Evolutionary conservation across 768 basidiomycete genomes (phyloP), one percentile per base, ranked within the genome.

Genomic region (Lentinula sp.): DNA sequence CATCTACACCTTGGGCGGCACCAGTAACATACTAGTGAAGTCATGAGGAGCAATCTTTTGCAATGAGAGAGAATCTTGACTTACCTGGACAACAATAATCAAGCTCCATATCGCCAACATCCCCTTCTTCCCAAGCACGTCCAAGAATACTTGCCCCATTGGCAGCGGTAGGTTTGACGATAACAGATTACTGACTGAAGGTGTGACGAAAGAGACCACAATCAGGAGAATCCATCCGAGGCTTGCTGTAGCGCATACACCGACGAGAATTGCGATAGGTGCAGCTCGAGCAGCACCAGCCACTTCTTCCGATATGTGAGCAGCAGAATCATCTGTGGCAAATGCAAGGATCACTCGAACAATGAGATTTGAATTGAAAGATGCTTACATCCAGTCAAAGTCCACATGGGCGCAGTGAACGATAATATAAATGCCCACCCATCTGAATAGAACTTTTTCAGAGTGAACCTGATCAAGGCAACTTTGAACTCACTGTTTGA

Each of bases 381-480:
- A 5, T 28, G 71, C 85, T 65, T 59, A 88, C 88, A 90, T 62
- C 88, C 88, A 2, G 88, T 89, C 59, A 90, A 71, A 3, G 87
- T 88, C 88, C 88, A 89, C 88, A 89, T 89, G 0, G 87, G 85
- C 1, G 88, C 76, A 0, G 87, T 88, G 67, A 90, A 89, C 0
- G 88, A 78, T 49, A 89, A 69, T 63, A 89, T 75, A 69, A 89
- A 89, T 1, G 87, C 86, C 87, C 87, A 89, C 13, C 84, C 85
- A 70, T 79, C 88, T 89, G 65, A n/a, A 39, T 42, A 34, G 31
- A 55, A 0, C n/a, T n/a, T n/a, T 31, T 58, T 42, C 10, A 49
- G 46, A 32, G 43, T 5, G 39, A 39, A 15, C 16, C 48, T 39
- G 15, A 21, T 43, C 16, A 28, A 37, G 50, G 54, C 4, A 40